These are phyloP conservation scores for Lumnitzera littorea DNA, from an alignment of 345 rosid genomes.

Conservation along the genomic window DNA sequence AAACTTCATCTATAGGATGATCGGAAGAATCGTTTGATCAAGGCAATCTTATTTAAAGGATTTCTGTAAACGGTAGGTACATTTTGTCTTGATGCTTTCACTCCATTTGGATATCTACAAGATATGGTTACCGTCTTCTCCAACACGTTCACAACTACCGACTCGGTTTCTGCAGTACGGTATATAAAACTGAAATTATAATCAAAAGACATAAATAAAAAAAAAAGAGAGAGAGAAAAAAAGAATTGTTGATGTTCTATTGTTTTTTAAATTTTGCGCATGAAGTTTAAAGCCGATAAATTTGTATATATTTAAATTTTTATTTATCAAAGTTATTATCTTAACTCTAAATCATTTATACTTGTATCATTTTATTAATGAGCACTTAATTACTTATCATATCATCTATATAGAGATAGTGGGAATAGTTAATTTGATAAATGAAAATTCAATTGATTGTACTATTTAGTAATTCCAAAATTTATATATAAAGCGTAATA, in stretches of 20 bases:
- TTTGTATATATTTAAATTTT: no score
- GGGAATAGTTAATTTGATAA: no score
- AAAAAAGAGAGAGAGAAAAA: not conserved
- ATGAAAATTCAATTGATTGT: not conserved
- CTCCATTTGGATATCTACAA: constrained; percentile 44
- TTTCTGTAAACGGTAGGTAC: constrained; percentile 20
- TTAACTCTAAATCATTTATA: no score
- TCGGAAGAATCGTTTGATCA: constrained; percentile 41
- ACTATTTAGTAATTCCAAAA: not conserved
- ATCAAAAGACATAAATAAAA: not conserved
- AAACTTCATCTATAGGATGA: constrained; percentile 17
- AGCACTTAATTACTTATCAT: no score
- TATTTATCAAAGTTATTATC: no score
- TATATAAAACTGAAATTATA: not conserved
- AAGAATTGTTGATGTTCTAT: not conserved
- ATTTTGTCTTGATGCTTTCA: constrained; percentile 14
- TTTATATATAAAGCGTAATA: not conserved
- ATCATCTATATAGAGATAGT: no score
- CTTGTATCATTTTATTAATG: no score
- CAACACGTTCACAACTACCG: constrained; percentile 49
- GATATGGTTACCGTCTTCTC: constrained; percentile 77
- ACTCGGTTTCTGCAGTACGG: constrained; percentile 55
- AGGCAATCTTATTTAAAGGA: constrained; percentile 43
- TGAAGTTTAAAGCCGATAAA: no score
- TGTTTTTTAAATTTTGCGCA: no score